Evolutionary conservation across 2,329 filamentous ascomycete genomes (phyloP).

Genomic region (Aspergillus flavus): DNA sequence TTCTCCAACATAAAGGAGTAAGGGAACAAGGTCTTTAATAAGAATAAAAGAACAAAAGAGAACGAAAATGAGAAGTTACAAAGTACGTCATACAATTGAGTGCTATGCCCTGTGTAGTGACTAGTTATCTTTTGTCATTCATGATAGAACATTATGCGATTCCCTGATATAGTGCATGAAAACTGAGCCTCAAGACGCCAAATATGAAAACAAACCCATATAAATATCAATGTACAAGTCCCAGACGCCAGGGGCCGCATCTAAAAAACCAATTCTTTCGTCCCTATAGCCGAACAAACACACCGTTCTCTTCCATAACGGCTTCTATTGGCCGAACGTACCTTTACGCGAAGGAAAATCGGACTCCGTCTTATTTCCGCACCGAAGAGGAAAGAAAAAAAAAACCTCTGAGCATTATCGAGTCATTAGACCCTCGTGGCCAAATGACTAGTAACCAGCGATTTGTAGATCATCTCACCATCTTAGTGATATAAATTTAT

Average conservation of each 20-base stretch:
- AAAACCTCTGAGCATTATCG: conserved; percentile 4
- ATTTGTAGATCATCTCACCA: conserved; percentile 29
- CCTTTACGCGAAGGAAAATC: not conserved
- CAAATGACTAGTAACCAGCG: conserved; percentile 14
- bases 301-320: not conserved
- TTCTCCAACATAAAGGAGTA: not conserved
- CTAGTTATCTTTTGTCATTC: not conserved
- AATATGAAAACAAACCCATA: conserved; percentile 21
- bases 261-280: not conserved
- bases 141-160: not conserved
- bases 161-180: conserved; percentile 13
- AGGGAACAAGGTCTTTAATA: not conserved
- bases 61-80: conserved; percentile 7
- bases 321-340: not conserved
- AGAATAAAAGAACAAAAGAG: not conserved
- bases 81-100: not conserved
- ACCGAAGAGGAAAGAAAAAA: conserved; percentile 2
- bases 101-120: not conserved
- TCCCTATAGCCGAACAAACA: not conserved
- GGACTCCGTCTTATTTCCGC: not conserved
- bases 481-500: conserved; percentile 19
- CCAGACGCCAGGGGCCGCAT: conserved; percentile 3
- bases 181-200: conserved; percentile 24
- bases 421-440: conserved; percentile 5
- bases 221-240: conserved; percentile 31